Evolutionary conservation across 192 early-diverging fungal species (phyloP), one percentile per base, ranked within the genome.

Genomic region (Neocallimastix lanati): DNA sequence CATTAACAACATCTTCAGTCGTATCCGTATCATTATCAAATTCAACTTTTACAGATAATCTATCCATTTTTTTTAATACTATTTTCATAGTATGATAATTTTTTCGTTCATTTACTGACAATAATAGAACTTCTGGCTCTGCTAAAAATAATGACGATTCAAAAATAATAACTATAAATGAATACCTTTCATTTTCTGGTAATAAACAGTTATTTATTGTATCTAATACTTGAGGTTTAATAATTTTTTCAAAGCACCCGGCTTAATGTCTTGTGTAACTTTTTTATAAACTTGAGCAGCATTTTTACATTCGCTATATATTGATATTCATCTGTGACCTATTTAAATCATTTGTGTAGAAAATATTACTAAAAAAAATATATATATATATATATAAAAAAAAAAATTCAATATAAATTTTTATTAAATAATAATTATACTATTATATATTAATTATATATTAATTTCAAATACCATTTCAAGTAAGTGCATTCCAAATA

Each of bases 271-370:
- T 90, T 92, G 5, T 21, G 9, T 67, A n/a, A 67, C 50, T n/a
- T 67, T 67, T n/a, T 67, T 67, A 67, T 67, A 67, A 67, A 67
- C 50, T 67, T 67, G 50, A 11, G 50, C 50, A 11, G 50, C 92
- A 84, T 95, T 95, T 13, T 85, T 89, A 82, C 93, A 95, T 80
- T 95, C 94, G 15, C 85, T 86, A 84, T 95, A 95, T n/a, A n/a
- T 2, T 93, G 94, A 88, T 94, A 95, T 79, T 96, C 92, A 78
- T 91, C 91, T n/a, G 93, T 95, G 28, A 89, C 93, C 80, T 29
- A 85, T 35, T 77, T 37, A 76, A 5, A 18, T 77, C 77, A 40
- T 15, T 40, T n/a, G n/a, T n/a, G n/a, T n/a, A n/a, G n/a, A n/a
- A n/a, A n/a, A n/a, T n/a, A n/a, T n/a, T n/a, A n/a, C n/a, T n/a